Evolutionary conservation across 2,329 filamentous ascomycete genomes (phyloP).

Genomic region (Neobulgaria alba): DNA sequence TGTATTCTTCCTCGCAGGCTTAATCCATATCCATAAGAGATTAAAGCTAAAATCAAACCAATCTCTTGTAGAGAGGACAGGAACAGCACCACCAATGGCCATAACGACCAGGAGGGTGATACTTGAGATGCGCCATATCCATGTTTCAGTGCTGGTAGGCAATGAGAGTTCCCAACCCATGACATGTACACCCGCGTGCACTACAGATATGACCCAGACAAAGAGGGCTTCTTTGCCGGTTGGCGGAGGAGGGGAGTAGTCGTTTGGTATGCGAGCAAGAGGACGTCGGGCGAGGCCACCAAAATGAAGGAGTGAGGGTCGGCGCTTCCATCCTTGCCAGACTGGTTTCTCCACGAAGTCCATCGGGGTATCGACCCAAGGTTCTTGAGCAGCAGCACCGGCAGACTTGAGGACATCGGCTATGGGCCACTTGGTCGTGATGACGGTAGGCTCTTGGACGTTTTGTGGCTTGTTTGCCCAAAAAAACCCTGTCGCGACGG

Average conservation of each 20-base stretch:
- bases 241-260: constrained; percentile 4
- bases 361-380: not conserved
- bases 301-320: constrained; percentile 2
- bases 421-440: constrained; percentile 1
- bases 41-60: constrained; percentile 8
- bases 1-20: constrained; percentile 2
- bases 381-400: not conserved
- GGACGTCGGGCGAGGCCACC: constrained; percentile 3
- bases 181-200: constrained; percentile 3
- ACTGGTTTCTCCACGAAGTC: constrained; percentile 2
- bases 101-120: constrained; percentile 2
- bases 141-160: not conserved
- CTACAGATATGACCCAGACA: constrained; percentile 5
- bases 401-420: constrained; percentile 2
- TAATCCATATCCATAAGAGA: constrained; percentile 6
- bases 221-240: constrained; percentile 4
- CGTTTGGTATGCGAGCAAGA: constrained; percentile 6
- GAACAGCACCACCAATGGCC: constrained; percentile 4
- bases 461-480: constrained; percentile 14
- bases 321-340: constrained; percentile 1
- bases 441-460: constrained; percentile 4
- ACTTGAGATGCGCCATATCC: constrained; percentile 2
- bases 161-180: constrained; percentile 4
- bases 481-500: constrained; percentile 10
- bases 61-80: constrained; percentile 2